A percentile compares a stretch with the other conserved stretches of the same genome.
Evolutionary conservation across 345 rosid species (phyloP).

Genomic region (Corchorus capsularis): DNA sequence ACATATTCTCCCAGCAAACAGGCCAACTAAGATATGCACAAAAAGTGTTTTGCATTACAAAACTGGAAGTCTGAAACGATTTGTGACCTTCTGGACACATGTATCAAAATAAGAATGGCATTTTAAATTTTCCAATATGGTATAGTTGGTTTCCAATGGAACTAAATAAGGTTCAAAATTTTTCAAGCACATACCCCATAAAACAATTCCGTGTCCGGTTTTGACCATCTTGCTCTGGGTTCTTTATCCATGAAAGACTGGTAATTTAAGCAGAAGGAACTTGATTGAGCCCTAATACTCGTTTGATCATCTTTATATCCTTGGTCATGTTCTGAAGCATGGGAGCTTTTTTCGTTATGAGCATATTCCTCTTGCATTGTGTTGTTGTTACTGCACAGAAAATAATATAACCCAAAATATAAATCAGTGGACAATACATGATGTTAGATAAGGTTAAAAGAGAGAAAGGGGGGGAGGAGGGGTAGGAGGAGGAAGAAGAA

Average conservation of each 20-base stretch:
- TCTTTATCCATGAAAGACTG: conserved; percentile 72
- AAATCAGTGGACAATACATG: too few species aligned
- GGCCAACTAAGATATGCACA: too few species aligned
- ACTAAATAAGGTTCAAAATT: neutral
- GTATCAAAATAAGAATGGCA: too few species aligned
- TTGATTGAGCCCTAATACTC: conserved; percentile 23
- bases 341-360: conserved; percentile 36
- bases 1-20: too few species aligned
- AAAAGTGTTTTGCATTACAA: too few species aligned
- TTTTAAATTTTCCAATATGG: neutral
- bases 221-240: conserved; percentile 72
- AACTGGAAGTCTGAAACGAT: too few species aligned
- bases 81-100: too few species aligned
- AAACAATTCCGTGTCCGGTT: conserved; percentile 72
- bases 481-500: too few species aligned
- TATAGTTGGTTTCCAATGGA: neutral
- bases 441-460: too few species aligned
- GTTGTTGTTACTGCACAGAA: conserved; percentile 40
- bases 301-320: conserved; percentile 25
- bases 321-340: conserved; percentile 37
- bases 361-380: conserved; percentile 37
- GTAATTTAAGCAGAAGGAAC: conserved; percentile 44
- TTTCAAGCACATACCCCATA: conserved; percentile 49
- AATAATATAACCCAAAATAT: conserved; percentile 6
- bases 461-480: too few species aligned